These are phyloP conservation scores for Botrytis galanthina DNA, from an alignment of 2,329 filamentous ascomycete species.

Conservation along the genomic window DNA sequence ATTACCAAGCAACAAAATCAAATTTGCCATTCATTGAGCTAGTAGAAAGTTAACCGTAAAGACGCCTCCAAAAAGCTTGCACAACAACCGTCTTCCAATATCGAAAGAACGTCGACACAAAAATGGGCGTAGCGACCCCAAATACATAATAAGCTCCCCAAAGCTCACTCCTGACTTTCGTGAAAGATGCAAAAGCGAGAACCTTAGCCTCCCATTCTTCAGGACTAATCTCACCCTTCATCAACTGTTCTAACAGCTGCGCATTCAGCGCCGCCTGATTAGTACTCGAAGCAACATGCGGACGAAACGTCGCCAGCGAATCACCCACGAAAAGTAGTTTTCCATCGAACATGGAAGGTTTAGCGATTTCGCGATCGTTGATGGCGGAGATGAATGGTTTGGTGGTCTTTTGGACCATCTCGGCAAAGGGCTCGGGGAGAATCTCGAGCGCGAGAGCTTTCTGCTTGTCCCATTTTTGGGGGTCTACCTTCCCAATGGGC, in stretches of 20 bases:
- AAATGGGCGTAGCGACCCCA: not conserved
- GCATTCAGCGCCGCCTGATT: conserved; percentile 21
- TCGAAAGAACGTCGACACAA: not conserved
- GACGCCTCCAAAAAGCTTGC: not conserved
- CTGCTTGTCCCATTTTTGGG: not conserved
- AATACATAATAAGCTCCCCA: conserved; percentile 18
- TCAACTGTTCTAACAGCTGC: conserved; percentile 3
- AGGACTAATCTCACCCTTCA: conserved; percentile 10
- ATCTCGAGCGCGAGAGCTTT: not conserved
- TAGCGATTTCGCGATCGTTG: conserved; percentile 2
- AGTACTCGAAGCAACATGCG: conserved; percentile 18
- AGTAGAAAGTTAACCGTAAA: not conserved
- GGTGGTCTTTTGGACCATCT: conserved; percentile 20
- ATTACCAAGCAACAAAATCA: not conserved
- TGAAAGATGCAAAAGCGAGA: not conserved
- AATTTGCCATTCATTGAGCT: not conserved
- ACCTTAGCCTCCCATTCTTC: not conserved
- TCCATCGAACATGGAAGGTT: conserved; percentile 13
- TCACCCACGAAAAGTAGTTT: conserved; percentile 24
- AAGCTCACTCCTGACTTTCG: not conserved
- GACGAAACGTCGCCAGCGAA: conserved; percentile 16
- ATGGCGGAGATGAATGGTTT: conserved; percentile 20
- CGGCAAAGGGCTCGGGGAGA: conserved; percentile 7
- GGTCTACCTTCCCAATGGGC: not conserved
- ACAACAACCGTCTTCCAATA: not conserved